phyloP scores from a whole-genome alignment of 1,284 basidiomycete genomes.

The Schizopora paradoxa region DNA sequence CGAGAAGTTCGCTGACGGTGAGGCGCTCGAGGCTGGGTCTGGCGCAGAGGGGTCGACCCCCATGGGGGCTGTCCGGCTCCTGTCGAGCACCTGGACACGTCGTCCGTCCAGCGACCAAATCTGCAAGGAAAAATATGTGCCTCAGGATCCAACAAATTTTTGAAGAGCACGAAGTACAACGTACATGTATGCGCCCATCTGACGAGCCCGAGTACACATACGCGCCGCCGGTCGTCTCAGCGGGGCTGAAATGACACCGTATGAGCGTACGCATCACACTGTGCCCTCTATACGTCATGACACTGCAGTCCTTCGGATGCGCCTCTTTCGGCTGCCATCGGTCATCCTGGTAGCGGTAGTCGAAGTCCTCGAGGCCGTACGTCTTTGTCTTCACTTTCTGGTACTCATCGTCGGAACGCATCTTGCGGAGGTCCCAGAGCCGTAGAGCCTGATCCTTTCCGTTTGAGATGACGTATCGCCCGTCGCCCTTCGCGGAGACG shows the following conservation, averaged over 20 bases:
- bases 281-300: conserved; percentile 96
- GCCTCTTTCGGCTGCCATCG: conserved; percentile 54
- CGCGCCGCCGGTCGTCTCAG: conserved; percentile 84
- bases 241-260: conserved; percentile 91
- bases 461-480: conserved; percentile 94
- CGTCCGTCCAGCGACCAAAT: conserved; percentile 94
- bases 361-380: conserved; percentile 67
- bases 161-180: conserved; percentile 22
- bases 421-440: conserved; percentile 93
- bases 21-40: conserved; percentile 32
- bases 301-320: conserved; percentile 85
- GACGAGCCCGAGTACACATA: conserved; percentile 93
- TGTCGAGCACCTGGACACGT: conserved; percentile 80
- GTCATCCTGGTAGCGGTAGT: conserved; percentile 64
- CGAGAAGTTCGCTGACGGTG: conserved; percentile 23
- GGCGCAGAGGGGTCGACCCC: conserved; percentile 58
- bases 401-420: conserved; percentile 74
- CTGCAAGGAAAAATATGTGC: conserved; percentile 34
- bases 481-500: conserved; percentile 87
- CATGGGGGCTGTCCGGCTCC: conserved; percentile 71
- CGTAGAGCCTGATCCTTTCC: conserved; percentile 94
- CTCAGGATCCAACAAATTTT: background rate
- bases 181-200: conserved; percentile 77
- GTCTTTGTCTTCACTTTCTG: conserved; percentile 44
- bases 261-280: conserved; percentile 91